phyloP scores from a whole-genome alignment of 1,139 yeast genomes.

The Arxiozyma telluris region DNA sequence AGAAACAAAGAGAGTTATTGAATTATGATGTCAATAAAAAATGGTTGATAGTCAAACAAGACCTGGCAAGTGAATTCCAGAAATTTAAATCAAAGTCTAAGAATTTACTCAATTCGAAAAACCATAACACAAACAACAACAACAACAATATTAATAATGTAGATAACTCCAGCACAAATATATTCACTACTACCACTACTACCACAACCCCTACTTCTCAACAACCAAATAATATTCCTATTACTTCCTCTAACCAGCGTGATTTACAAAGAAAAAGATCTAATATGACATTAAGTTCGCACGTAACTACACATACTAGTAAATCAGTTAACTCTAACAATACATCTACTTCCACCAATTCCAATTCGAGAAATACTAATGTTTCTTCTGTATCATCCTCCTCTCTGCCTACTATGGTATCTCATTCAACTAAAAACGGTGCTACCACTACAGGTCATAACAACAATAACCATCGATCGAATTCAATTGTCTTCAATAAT shows the following conservation, averaged over 20 bases:
- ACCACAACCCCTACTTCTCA: background rate
- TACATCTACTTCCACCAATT: background rate
- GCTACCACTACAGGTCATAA: background rate
- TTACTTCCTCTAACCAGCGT: background rate
- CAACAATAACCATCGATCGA: background rate
- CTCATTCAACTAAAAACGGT: background rate
- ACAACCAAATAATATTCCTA: background rate
- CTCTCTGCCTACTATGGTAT: background rate
- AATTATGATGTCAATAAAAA: conserved; percentile 70
- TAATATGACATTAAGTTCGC: background rate
- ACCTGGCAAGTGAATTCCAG: conserved; percentile 66
- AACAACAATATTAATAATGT: background rate
- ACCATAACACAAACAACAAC: background rate
- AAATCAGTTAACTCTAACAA: background rate
- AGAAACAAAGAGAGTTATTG: conserved; percentile 71
- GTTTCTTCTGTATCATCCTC: background rate
- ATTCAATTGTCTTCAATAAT: background rate
- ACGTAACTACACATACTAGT: background rate
- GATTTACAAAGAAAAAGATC: conserved; percentile 1
- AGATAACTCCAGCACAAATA: background rate
- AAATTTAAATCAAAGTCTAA: conserved; percentile 37
- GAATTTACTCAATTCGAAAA: conserved; percentile 10
- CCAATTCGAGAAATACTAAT: background rate
- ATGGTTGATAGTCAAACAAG: conserved; percentile 89
- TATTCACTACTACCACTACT: background rate